phyloP scores from a whole-genome alignment of 1,139 yeast genomes.

The Saccharomyces uvarum region DNA sequence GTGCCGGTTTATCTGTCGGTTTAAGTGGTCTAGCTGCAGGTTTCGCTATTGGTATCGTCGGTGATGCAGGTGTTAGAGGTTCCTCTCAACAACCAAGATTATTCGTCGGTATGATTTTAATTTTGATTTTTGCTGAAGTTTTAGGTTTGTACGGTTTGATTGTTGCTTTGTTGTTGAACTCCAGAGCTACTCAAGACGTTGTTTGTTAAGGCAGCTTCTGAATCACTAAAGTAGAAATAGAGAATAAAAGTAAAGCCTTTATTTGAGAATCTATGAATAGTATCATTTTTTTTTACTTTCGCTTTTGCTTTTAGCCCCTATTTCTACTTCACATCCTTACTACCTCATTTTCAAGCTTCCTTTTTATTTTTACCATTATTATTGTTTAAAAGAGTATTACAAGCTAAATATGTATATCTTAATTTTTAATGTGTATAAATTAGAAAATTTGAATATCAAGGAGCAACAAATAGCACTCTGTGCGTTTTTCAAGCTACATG shows the following conservation, averaged over 20 bases:
- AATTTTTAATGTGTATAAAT: background rate
- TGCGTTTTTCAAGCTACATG: background rate
- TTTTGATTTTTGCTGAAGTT: conserved; percentile 97
- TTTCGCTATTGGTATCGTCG: conserved; percentile 96
- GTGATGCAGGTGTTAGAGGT: conserved; percentile 98
- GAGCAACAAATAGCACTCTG: background rate
- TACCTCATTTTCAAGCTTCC: conserved; percentile 1
- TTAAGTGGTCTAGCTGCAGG: conserved; percentile 97
- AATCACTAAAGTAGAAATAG: background rate
- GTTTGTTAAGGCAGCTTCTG: conserved; percentile 44
- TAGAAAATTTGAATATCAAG: conserved; percentile 1
- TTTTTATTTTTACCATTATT: background rate
- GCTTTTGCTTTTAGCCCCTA: background rate
- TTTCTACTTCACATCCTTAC: background rate
- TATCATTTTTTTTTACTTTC: background rate
- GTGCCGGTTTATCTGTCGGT: conserved; percentile 97
- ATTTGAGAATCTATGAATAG: background rate
- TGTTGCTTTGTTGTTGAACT: conserved; percentile 93
- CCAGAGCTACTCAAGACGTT: conserved; percentile 92
- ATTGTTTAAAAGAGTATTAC: background rate
- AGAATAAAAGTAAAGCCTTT: background rate
- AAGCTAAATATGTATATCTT: conserved; percentile 1
- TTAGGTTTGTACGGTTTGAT: conserved; percentile 95
- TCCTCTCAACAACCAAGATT: conserved; percentile 93
- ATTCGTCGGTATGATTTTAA: conserved; percentile 94